Percentiles rank a stretch among this genome's conserved stretches.
Conservation (phyloP, 1,284 basidiomycete species). For the Puccinia coronata region DNA sequence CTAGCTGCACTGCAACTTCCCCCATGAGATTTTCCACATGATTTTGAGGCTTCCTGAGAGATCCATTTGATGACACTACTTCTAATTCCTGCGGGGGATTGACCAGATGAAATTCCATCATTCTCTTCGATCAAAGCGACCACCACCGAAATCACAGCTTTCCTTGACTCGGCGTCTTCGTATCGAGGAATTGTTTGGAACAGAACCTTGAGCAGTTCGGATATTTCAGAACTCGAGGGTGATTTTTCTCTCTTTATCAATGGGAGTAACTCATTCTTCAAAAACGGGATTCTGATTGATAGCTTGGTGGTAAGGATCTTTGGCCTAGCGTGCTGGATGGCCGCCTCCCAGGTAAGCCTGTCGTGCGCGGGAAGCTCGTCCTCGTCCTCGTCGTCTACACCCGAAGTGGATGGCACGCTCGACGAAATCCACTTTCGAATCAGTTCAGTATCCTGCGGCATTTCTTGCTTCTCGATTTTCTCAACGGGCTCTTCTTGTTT, state of each 20-base stretch:
- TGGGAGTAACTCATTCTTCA: slow-evolving; percentile 32
- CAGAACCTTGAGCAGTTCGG: slow-evolving; percentile 42
- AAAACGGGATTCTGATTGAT: slow-evolving; percentile 43
- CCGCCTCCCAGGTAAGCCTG: slow-evolving; percentile 39
- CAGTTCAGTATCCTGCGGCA: background rate
- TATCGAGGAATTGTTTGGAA: slow-evolving; percentile 49
- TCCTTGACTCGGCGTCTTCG: slow-evolving; percentile 44
- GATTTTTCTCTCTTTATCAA: slow-evolving; percentile 3
- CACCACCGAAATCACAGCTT: slow-evolving; percentile 38
- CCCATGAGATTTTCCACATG: slow-evolving; percentile 30
- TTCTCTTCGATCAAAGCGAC: slow-evolving; percentile 34
- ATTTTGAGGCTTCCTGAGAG: slow-evolving; percentile 38
- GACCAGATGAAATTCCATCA: background rate
- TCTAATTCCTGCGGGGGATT: background rate
- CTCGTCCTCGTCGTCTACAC: slow-evolving; percentile 13
- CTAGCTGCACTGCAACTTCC: slow-evolving; percentile 24
- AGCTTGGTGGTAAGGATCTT: slow-evolving; percentile 48
- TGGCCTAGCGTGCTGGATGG: slow-evolving; percentile 9
- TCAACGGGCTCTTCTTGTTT: background rate
- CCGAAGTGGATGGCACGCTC: background rate
- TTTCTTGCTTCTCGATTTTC: background rate
- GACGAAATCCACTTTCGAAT: slow-evolving; percentile 28
- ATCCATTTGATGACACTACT: slow-evolving; percentile 46
- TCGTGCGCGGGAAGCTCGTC: background rate
- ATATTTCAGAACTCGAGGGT: background rate